Evolutionary conservation across 345 rosid species (phyloP).

Genomic region (Balakata baccata): DNA sequence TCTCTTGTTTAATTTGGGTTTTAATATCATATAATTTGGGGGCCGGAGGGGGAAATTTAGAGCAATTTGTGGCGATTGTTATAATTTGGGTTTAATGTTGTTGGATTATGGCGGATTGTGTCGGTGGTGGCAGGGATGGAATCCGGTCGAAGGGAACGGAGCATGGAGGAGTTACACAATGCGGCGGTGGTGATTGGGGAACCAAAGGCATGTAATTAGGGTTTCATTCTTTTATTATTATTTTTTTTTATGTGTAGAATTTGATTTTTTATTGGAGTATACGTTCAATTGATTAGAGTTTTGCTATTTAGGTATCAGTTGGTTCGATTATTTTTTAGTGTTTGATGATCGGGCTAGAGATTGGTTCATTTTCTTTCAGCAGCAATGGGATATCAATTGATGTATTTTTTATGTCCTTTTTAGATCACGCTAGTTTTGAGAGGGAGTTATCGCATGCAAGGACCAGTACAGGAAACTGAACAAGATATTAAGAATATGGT

Average conservation of each 20-base stretch:
- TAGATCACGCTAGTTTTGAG: constrained; percentile 45
- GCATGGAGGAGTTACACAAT: constrained; percentile 36
- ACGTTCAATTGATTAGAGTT: background rate
- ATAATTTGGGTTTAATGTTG: constrained; percentile 28
- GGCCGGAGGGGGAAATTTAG: background rate
- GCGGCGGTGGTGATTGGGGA: constrained; percentile 35
- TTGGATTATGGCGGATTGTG: constrained; percentile 26
- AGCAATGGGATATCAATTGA: constrained; percentile 14
- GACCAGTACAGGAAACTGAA: constrained; percentile 37
- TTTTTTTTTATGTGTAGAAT: background rate
- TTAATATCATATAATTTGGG: background rate
- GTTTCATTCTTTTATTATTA: constrained; percentile 17
- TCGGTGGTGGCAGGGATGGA: constrained; percentile 31
- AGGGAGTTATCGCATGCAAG: constrained; percentile 36
- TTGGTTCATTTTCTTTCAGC: background rate
- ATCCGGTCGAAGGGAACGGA: constrained; percentile 30
- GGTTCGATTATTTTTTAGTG: too few relatives aligned
- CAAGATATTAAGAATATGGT: constrained; percentile 35
- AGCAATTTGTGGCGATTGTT: constrained; percentile 8
- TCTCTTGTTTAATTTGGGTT: constrained; percentile 1
- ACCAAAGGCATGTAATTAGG: constrained; percentile 53
- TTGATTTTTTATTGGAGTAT: background rate
- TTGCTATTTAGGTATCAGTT: background rate
- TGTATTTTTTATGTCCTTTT: constrained; percentile 25
- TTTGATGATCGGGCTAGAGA: background rate